phyloP scores from a whole-genome alignment of 768 basidiomycete species.

The Hygrophoropsis aurantiaca region DNA sequence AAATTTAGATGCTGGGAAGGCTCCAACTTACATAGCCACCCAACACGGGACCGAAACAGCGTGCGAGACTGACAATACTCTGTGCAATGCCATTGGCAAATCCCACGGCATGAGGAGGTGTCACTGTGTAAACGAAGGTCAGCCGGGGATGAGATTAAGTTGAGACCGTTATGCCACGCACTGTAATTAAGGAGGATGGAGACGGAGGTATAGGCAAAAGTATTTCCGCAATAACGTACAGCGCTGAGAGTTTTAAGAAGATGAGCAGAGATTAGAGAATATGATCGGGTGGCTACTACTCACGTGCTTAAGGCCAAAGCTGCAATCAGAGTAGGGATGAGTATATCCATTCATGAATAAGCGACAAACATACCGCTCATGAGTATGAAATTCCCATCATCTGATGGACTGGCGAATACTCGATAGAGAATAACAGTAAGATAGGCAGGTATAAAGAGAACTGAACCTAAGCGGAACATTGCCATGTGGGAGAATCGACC shows the following conservation, averaged over 20 bases:
- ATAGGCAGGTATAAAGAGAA: constrained; percentile 89
- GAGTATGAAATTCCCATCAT: constrained; percentile 73
- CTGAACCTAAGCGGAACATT: constrained; percentile 87
- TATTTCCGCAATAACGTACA: constrained; percentile 82
- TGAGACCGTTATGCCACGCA: constrained; percentile 30
- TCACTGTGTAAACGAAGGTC: constrained; percentile 54
- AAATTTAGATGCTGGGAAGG: constrained; percentile 1
- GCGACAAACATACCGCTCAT: constrained; percentile 65
- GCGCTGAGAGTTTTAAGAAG: constrained; percentile 49
- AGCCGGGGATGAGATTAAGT: too few relatives aligned
- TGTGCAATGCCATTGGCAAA: constrained; percentile 96
- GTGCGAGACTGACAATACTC: constrained; percentile 89
- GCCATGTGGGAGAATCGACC: constrained; percentile 81
- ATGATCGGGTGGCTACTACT: constrained; percentile 24
- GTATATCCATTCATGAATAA: constrained; percentile 8
- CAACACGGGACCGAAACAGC: constrained; percentile 85
- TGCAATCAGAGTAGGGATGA: constrained; percentile 26
- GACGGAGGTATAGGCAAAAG: constrained; percentile 89
- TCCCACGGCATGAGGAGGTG: constrained; percentile 84
- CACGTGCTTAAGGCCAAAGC: constrained; percentile 82
- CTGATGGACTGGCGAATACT: constrained; percentile 63
- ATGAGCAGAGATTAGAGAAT: neutral
- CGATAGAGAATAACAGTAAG: constrained; percentile 76
- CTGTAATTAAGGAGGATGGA: constrained; percentile 87
- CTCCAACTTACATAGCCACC: constrained; percentile 65